Base-by-base conservation (phyloP, 129 eudicot genomes). In the Artemisia argyi region DNA sequence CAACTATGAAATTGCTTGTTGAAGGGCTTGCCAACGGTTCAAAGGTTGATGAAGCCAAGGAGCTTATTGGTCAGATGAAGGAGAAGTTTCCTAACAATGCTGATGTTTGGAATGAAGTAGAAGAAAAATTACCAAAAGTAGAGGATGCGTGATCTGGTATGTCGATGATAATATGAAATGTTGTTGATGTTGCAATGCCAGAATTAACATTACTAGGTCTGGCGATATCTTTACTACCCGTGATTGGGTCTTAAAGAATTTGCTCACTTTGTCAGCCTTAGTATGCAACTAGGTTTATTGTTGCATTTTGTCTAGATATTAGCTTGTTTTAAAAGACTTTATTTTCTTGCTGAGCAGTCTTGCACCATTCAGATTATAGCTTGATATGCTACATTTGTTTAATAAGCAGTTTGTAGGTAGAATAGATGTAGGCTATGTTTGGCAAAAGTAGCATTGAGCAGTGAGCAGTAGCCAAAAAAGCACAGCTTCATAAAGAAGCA, bases 1-100 rank as follows among this genome's bases (percentile, higher is more conserved):
- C 93, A 0, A 86, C 88, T 65, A 90, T 95, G 99, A 90, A 82
- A 77, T 68, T 69, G 13, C 97, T 95, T 73, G 99, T 90, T 60
- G 81, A 90, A 59, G 99, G 99, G 73, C 84, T 95, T 61, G 96
- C 86, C 32, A 81, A 86, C 59, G 59, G 78, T 65, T 80, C 79
- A 1, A 88, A 82, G 62, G 81, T 81, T 68, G 94, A 90, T 5
- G 98, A 86, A 58, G 97, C 97, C 4, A 80, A 73, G 32, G 86
- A 80, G 80, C 74, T 94, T 69, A 79, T 94, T 32, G 81, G 78
- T 6, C 75, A 69, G 54, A 68, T 86, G 68, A 94, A 94, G 83
- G 91, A 88, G 82, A 90, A 72, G 64, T 90, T 90, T 76, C 83
- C 92, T 1, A 81, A 69, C 28, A 77, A 73, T 44, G 83, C 80